These are phyloP conservation scores for Apiotrichum laibachii DNA, from an alignment of 1,284 basidiomycete genomes.

Conservation along the genomic window DNA sequence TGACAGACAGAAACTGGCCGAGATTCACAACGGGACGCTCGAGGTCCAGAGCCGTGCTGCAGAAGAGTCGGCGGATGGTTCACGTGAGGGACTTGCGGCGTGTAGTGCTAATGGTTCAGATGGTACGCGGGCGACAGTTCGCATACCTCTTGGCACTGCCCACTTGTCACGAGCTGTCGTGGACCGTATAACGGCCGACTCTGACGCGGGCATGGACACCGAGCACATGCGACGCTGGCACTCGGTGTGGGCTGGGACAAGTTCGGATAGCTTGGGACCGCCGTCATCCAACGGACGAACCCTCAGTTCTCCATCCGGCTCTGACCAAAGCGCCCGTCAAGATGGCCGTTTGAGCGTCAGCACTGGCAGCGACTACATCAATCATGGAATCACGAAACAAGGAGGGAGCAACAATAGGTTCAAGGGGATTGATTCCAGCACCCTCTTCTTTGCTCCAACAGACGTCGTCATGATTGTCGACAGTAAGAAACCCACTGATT, in stretches of 20 bases:
- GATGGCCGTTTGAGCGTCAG: not conserved
- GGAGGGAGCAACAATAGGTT: no score
- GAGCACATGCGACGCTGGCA: not conserved
- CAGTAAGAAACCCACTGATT: conserved; percentile 18
- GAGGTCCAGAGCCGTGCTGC: conserved; percentile 44
- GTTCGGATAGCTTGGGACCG: no score
- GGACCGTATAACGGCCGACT: not conserved
- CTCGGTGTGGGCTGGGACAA: not conserved
- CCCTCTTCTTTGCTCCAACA: conserved; percentile 44
- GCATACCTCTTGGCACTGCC: conserved; percentile 38
- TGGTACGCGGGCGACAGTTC: conserved; percentile 42
- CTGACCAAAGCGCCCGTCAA: not conserved
- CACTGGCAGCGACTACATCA: not conserved
- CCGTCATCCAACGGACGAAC: not conserved
- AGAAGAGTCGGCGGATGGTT: conserved; percentile 36
- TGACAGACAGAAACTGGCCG: no score
- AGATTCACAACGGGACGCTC: conserved; percentile 51
- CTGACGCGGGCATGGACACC: not conserved
- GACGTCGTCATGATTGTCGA: conserved; percentile 49
- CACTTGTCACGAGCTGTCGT: conserved; percentile 25
- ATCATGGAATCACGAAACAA: not conserved
- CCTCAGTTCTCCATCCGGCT: not conserved
- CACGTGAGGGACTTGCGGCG: no score
- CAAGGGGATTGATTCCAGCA: conserved; percentile 37
- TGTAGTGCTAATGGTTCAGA: no score